Conservation (phyloP, 345 rosid genomes). For the Sisymbrium irio region DNA sequence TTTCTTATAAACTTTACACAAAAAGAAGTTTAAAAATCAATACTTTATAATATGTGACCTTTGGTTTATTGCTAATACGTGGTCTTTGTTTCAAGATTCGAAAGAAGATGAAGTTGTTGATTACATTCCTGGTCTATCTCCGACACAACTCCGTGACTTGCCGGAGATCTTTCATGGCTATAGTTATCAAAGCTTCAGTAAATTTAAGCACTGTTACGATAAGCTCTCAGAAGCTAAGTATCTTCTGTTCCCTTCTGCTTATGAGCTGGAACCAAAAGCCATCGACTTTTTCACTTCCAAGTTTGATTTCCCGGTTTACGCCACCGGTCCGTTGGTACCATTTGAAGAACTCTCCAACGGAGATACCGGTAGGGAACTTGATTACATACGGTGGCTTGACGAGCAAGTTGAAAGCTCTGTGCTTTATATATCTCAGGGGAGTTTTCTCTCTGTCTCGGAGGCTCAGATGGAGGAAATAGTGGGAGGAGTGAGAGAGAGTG, state of each 20-base stretch:
- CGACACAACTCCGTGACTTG: constrained; percentile 32
- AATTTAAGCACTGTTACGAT: constrained; percentile 20
- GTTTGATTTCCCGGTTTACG: constrained; percentile 33
- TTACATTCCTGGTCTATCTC: constrained; percentile 40
- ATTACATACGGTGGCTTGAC: constrained; percentile 41
- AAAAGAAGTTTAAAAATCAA: no score
- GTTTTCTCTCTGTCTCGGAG: constrained; percentile 37
- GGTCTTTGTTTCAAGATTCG: no score
- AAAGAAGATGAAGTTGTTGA: constrained; percentile 38
- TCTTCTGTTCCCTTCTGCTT: constrained; percentile 47
- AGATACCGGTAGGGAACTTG: not conserved
- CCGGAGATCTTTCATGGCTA: constrained; percentile 27
- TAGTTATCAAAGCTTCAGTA: not conserved
- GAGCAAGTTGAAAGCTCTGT: constrained; percentile 41
- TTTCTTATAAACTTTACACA: no score
- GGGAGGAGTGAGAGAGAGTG: constrained; percentile 34
- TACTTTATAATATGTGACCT: no score
- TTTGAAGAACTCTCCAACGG: not conserved
- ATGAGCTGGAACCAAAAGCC: constrained; percentile 48
- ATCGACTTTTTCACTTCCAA: constrained; percentile 32
- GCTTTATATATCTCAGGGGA: constrained; percentile 45
- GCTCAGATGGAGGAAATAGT: constrained; percentile 44
- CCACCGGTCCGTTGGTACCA: constrained; percentile 46
- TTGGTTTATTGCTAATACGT: no score
- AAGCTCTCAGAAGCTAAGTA: constrained; percentile 46